These are phyloP conservation scores for Aspergillus alliaceus DNA, from an alignment of 2,329 filamentous ascomycete genomes.

Conservation along the genomic window DNA sequence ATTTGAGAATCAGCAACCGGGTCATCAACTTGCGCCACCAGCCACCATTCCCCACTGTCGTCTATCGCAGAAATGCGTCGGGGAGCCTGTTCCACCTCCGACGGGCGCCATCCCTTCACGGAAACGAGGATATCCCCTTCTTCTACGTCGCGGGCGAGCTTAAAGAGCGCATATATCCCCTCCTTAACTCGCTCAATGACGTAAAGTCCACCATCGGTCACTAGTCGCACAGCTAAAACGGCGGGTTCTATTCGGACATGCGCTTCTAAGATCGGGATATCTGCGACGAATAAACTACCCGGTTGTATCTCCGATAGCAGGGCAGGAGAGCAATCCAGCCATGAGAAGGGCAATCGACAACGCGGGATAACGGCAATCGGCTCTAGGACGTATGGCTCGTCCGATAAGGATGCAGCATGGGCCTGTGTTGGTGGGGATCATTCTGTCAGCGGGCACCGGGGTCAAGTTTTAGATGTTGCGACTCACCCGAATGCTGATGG, in stretches of 20 bases:
- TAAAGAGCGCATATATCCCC: slow-evolving; percentile 41
- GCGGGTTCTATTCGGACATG: slow-evolving; percentile 19
- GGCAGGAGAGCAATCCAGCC: slow-evolving; percentile 36
- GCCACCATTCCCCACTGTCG: slow-evolving; percentile 32
- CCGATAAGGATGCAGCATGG: slow-evolving; percentile 35
- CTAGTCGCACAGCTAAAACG: slow-evolving; percentile 35
- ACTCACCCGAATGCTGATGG: slow-evolving; percentile 36
- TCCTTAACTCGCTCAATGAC: slow-evolving; percentile 41
- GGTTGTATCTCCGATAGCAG: slow-evolving; percentile 27
- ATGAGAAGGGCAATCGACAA: slow-evolving; percentile 38
- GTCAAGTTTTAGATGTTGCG: background rate
- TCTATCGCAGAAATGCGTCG: slow-evolving; percentile 1
- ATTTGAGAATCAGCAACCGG: slow-evolving; percentile 17
- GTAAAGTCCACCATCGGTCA: slow-evolving; percentile 33
- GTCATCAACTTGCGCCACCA: slow-evolving; percentile 34
- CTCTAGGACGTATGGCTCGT: slow-evolving; percentile 34
- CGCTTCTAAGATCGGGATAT: slow-evolving; percentile 37
- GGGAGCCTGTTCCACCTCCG: slow-evolving; percentile 4
- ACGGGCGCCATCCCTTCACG: slow-evolving; percentile 31
- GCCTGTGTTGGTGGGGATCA: slow-evolving; percentile 25
- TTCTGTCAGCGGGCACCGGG: background rate
- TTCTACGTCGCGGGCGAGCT: slow-evolving; percentile 33
- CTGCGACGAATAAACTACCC: slow-evolving; percentile 38
- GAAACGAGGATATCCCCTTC: slow-evolving; percentile 42
- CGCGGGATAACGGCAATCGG: slow-evolving; percentile 39